A percentile compares a stretch with the other conserved stretches of the same genome.
These are phyloP conservation scores for Penicillium psychrofluorescens DNA, from an alignment of 495 filamentous ascomycete species.

Conservation along the genomic window DNA sequence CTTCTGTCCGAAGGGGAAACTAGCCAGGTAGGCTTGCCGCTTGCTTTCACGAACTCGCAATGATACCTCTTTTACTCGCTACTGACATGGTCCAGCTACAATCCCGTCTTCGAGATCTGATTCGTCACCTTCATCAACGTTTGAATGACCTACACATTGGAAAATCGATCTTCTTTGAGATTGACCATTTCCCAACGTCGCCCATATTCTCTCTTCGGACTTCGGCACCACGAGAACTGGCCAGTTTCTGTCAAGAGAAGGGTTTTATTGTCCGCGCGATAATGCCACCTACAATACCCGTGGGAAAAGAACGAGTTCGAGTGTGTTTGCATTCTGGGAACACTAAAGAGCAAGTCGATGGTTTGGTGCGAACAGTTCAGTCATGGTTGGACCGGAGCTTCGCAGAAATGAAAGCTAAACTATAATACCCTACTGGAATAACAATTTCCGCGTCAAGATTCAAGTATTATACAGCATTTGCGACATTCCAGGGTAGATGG, in stretches of 20 bases:
- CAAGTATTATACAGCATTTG: too few relatives aligned
- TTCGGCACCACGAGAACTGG: constrained; percentile 23
- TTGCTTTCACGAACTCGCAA: too few relatives aligned
- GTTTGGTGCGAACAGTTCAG: constrained; percentile 28
- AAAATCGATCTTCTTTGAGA: constrained; percentile 24
- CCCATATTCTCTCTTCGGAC: constrained; percentile 40
- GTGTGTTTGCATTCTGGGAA: constrained; percentile 45
- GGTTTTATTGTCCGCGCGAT: constrained; percentile 38
- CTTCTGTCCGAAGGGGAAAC: constrained; percentile 34
- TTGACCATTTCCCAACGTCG: constrained; percentile 35
- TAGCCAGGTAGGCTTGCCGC: constrained; percentile 20
- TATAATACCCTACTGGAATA: constrained; percentile 2
- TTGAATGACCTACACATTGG: constrained; percentile 18
- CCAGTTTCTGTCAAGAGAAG: constrained; percentile 22
- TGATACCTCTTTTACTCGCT: neutral
- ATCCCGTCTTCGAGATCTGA: constrained; percentile 27
- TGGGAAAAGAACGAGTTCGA: constrained; percentile 40
- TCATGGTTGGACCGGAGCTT: constrained; percentile 29
- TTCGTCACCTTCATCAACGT: constrained; percentile 27
- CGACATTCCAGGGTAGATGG: too few relatives aligned
- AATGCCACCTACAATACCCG: constrained; percentile 42
- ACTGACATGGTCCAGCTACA: constrained; percentile 23
- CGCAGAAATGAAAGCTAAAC: constrained; percentile 5
- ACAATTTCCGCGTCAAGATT: neutral
- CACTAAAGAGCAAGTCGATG: constrained; percentile 39